Percentiles rank a stretch among this genome's conserved stretches.
Conservation (phyloP, 192 early-diverging fungal genomes). For the Globomyces pollinis-pini region DNA sequence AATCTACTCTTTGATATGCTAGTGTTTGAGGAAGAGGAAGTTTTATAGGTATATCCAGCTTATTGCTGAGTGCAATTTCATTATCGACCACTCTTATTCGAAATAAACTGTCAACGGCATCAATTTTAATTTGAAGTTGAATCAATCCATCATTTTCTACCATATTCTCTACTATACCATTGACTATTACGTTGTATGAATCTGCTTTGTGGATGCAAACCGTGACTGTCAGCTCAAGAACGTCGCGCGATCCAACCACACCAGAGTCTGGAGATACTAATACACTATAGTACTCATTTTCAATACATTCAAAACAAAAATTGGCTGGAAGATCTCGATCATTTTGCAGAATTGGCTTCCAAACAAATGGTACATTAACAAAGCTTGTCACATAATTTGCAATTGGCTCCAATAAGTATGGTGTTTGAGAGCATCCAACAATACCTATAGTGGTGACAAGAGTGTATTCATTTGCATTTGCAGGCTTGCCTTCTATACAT, state of each 20-base stretch:
- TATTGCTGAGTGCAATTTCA: not conserved
- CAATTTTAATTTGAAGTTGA: conserved; percentile 15
- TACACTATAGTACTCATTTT: not conserved
- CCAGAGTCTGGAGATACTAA: conserved; percentile 11
- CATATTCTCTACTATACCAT: conserved; percentile 34
- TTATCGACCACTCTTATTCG: not conserved
- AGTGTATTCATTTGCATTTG: not conserved
- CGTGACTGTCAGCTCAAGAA: conserved; percentile 11
- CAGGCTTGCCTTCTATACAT: not conserved
- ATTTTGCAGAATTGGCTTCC: conserved; percentile 18
- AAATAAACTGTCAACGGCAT: conserved; percentile 17
- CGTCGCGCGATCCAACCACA: conserved; percentile 14
- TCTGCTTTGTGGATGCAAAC: conserved; percentile 15
- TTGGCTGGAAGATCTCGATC: conserved; percentile 19
- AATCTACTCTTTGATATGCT: conserved; percentile 22
- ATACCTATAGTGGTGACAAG: conserved; percentile 20
- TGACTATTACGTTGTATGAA: conserved; percentile 14
- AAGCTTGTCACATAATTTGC: too few species aligned
- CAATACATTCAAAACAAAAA: conserved; percentile 17
- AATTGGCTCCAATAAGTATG: conserved; percentile 12
- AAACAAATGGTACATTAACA: conserved; percentile 25
- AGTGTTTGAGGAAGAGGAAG: too few species aligned
- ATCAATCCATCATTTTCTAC: conserved; percentile 27
- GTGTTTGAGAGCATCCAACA: conserved; percentile 27
- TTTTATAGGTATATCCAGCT: too few species aligned